Conservation (phyloP, 306 rosid genomes). For the Dryas octopetala region DNA sequence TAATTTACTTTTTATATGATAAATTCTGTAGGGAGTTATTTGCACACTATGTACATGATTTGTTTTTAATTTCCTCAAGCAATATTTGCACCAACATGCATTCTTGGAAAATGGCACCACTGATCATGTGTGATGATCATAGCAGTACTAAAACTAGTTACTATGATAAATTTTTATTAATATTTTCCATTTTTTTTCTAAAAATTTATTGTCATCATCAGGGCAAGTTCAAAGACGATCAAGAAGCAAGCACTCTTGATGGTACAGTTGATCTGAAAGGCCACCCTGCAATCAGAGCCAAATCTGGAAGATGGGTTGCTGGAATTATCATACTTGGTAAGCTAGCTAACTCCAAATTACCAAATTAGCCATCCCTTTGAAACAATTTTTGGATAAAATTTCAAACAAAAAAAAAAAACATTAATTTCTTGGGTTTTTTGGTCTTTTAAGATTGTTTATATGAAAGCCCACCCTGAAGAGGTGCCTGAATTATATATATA, state of each 20-base stretch:
- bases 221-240: constrained; percentile 53
- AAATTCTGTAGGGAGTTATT: not conserved
- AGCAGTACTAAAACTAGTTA: not conserved
- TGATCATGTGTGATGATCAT: not conserved
- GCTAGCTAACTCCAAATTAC: constrained; percentile 20
- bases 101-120: not conserved
- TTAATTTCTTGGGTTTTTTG: too few relatives aligned
- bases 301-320: constrained; percentile 92
- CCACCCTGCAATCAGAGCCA: constrained; percentile 71
- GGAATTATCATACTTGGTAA: constrained; percentile 87
- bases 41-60: not conserved
- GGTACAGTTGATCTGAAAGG: constrained; percentile 82
- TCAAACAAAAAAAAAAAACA: too few relatives aligned
- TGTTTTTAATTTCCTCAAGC: not conserved
- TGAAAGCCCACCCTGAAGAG: too few relatives aligned
- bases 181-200: not conserved
- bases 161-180: not conserved
- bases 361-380: not conserved
- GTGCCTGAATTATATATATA: too few relatives aligned
- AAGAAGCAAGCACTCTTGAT: constrained; percentile 70
- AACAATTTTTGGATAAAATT: too few relatives aligned
- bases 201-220: not conserved
- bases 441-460: too few relatives aligned
- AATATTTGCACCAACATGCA: not conserved
- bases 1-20: too few relatives aligned